A percentile compares a stretch with the other conserved stretches of the same genome.
Conservation (phyloP, 2,329 filamentous ascomycete genomes). For the Scedosporium aurantiacum region DNA sequence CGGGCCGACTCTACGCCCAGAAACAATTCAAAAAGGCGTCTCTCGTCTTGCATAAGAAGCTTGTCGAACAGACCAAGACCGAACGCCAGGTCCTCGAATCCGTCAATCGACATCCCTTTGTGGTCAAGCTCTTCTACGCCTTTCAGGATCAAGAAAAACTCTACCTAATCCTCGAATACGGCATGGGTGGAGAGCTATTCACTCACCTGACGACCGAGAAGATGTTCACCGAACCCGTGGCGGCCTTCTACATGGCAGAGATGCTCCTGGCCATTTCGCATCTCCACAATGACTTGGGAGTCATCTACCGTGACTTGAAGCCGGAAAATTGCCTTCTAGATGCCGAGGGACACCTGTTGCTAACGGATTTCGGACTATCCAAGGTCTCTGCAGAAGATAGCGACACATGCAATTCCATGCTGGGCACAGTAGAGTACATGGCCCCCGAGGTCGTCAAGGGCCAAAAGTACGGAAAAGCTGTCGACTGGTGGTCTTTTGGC, state of each 20-base stretch:
- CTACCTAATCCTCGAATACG: slow-evolving; percentile 95
- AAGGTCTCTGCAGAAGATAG: slow-evolving; percentile 69
- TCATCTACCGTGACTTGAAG: slow-evolving; percentile 94
- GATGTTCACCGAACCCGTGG: slow-evolving; percentile 84
- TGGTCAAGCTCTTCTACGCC: slow-evolving; percentile 95
- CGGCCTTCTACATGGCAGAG: slow-evolving; percentile 97
- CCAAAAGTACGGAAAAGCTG: slow-evolving; percentile 81
- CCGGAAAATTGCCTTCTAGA: slow-evolving; percentile 96
- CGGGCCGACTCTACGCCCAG: slow-evolving; percentile 86
- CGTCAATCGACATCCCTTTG: slow-evolving; percentile 92
- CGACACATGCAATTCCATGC: slow-evolving; percentile 71
- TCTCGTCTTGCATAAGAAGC: slow-evolving; percentile 85
- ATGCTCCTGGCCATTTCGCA: slow-evolving; percentile 92
- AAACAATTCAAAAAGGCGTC: slow-evolving; percentile 99
- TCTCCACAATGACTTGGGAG: slow-evolving; percentile 80
- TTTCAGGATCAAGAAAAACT: slow-evolving; percentile 98
- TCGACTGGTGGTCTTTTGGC: slow-evolving; percentile 98
- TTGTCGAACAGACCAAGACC: slow-evolving; percentile 95
- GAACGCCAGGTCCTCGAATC: slow-evolving; percentile 91
- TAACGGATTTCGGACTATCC: slow-evolving; percentile 94
- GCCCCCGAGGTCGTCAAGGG: slow-evolving; percentile 87
- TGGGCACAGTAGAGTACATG: slow-evolving; percentile 98
- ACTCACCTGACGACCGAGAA: slow-evolving; percentile 87
- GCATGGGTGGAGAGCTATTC: slow-evolving; percentile 92
- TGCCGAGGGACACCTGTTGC: slow-evolving; percentile 76